A percentile compares a stretch with the other conserved stretches of the same genome.
phyloP scores from a whole-genome alignment of 352 stramenopile genomes.

The Phytophthora rubi region DNA sequence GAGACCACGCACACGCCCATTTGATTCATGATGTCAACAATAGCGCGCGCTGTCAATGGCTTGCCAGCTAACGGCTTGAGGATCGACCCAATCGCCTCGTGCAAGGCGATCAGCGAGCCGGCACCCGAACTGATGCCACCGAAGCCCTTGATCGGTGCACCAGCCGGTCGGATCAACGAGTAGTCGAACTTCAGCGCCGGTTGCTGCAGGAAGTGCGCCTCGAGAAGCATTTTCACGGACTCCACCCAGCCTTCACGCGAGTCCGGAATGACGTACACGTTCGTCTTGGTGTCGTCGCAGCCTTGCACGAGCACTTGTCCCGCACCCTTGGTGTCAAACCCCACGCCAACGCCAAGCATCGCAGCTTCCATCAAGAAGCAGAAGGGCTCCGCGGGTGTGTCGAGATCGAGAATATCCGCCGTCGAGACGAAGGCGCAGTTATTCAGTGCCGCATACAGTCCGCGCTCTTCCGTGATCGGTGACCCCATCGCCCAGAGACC shows the following conservation, averaged over 20 bases:
- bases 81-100: conserved; percentile 62
- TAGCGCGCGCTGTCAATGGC: conserved; percentile 69
- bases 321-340: conserved; percentile 93
- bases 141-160: conserved; percentile 90
- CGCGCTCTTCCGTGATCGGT: conserved; percentile 86
- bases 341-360: conserved; percentile 94
- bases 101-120: conserved; percentile 73
- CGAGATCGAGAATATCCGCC: conserved; percentile 59
- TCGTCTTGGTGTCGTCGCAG: conserved; percentile 22
- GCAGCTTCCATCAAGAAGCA: conserved; percentile 96
- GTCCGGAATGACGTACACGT: conserved; percentile 54
- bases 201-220: conserved; percentile 80
- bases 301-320: conserved; percentile 58
- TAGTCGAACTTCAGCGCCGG: conserved; percentile 80
- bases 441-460: conserved; percentile 91
- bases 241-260: conserved; percentile 90
- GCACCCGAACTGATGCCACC: conserved; percentile 90
- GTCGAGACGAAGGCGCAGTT: conserved; percentile 95
- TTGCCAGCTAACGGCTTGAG: conserved; percentile 61
- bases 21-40: conserved; percentile 95
- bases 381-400: conserved; percentile 83
- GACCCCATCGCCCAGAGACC: conserved; percentile 95
- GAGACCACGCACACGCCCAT: conserved; percentile 91
- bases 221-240: conserved; percentile 79
- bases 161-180: conserved; percentile 78